A percentile compares a stretch with the other conserved stretches of the same genome.
These are phyloP conservation scores for Inosperma sp. DNA, from an alignment of 768 basidiomycete species.

Conservation along the genomic window DNA sequence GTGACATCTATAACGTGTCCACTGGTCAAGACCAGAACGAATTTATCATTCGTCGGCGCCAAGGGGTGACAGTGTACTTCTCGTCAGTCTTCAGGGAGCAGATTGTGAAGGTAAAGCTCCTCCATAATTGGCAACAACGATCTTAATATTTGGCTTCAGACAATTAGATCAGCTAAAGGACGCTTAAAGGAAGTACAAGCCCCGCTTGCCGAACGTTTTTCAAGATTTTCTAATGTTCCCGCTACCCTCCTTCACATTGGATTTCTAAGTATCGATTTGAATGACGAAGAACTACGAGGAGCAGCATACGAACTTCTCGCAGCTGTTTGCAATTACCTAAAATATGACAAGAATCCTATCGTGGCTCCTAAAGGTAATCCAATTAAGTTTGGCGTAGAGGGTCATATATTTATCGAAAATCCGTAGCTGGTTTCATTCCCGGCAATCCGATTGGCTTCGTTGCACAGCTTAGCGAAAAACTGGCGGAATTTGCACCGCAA, in stretches of 20 bases:
- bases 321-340: conserved; percentile 71
- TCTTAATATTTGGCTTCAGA: conserved; percentile 34
- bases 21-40: conserved; percentile 70
- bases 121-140: not conserved
- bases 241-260: conserved; percentile 85
- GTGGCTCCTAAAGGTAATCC: conserved; percentile 63
- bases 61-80: conserved; percentile 72
- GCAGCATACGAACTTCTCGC: conserved; percentile 79
- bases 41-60: conserved; percentile 75
- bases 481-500: conserved; percentile 72
- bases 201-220: conserved; percentile 57
- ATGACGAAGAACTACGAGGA: conserved; percentile 71
- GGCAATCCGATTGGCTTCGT: conserved; percentile 62
- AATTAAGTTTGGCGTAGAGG: not conserved
- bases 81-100: conserved; percentile 63
- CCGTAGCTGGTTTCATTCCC: conserved; percentile 63
- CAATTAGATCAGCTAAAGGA: conserved; percentile 72
- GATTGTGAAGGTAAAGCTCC: conserved; percentile 60
- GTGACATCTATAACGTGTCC: conserved; percentile 80
- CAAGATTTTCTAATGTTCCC: conserved; percentile 78
- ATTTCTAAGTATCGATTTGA: conserved; percentile 68
- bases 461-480: conserved; percentile 59
- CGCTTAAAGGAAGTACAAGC: conserved; percentile 53
- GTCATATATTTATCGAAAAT: not conserved
- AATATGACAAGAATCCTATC: conserved; percentile 68